Percentiles rank a stretch among this genome's conserved stretches.
Evolutionary conservation across 495 filamentous ascomycete species (phyloP).

Genomic region (Aspergillus wentii): DNA sequence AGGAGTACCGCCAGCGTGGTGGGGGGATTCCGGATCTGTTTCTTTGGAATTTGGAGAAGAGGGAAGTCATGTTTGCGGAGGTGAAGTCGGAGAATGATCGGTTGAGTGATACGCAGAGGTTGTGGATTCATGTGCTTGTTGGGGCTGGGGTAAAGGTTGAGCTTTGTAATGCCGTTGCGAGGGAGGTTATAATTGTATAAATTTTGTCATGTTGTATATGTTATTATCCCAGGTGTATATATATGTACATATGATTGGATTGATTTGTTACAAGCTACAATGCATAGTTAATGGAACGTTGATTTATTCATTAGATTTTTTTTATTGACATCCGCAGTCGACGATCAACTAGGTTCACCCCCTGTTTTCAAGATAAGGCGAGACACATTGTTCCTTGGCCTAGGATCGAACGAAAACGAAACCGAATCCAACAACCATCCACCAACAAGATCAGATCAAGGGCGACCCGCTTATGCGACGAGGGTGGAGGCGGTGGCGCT

Average conservation of each 20-base stretch:
- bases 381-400: too few relatives aligned
- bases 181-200: slow-evolving; percentile 35
- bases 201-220: background rate
- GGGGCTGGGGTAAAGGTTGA: slow-evolving; percentile 82
- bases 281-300: too few relatives aligned
- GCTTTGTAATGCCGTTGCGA: slow-evolving; percentile 81
- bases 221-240: too few relatives aligned
- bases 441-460: slow-evolving; percentile 6
- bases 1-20: slow-evolving; percentile 84
- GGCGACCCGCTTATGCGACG: slow-evolving; percentile 40
- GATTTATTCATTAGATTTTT: too few relatives aligned
- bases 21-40: slow-evolving; percentile 92
- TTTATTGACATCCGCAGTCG: too few relatives aligned
- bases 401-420: too few relatives aligned
- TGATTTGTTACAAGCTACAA: too few relatives aligned
- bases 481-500: slow-evolving; percentile 53
- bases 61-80: slow-evolving; percentile 78
- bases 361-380: too few relatives aligned
- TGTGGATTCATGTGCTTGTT: slow-evolving; percentile 93
- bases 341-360: too few relatives aligned
- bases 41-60: slow-evolving; percentile 61
- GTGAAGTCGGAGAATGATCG: slow-evolving; percentile 96
- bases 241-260: too few relatives aligned
- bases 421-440: too few relatives aligned
- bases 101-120: slow-evolving; percentile 89